Conservation (phyloP, 371 early-diverging fungal species). For the Mucor circinelloides region DNA sequence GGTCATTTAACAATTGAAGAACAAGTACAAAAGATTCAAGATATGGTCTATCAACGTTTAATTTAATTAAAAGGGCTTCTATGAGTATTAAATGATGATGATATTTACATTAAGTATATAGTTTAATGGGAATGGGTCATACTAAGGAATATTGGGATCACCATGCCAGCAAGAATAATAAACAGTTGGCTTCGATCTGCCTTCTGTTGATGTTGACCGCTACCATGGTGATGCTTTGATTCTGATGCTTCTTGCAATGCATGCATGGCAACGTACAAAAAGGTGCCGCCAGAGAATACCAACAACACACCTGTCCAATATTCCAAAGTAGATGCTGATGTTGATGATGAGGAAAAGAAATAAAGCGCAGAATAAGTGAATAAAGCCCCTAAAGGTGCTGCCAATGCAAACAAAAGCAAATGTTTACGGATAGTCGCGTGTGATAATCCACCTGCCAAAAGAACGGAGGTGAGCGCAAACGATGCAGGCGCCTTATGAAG, state of each 20-base stretch:
- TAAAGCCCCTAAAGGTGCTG: conserved; percentile 86
- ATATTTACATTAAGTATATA: not conserved
- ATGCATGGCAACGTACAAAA: conserved; percentile 90
- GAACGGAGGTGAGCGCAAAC: conserved; percentile 85
- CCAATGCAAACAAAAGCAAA: conserved; percentile 78
- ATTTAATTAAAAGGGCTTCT: not conserved
- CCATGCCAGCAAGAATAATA: conserved; percentile 22
- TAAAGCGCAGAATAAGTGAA: conserved; percentile 66
- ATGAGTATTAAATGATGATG: not conserved
- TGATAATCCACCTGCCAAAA: conserved; percentile 74
- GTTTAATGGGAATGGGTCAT: conserved; percentile 29
- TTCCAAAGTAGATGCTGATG: conserved; percentile 43
- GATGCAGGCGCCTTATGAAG: conserved; percentile 96
- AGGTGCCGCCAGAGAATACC: conserved; percentile 87
- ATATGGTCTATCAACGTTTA: conserved; percentile 37
- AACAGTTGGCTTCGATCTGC: conserved; percentile 3
- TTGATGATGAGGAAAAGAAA: conserved; percentile 28
- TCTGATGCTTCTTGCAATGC: conserved; percentile 36
- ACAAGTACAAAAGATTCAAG: conserved; percentile 73
- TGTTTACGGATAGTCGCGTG: conserved; percentile 71
- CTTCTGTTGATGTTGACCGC: not conserved
- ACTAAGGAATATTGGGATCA: conserved; percentile 20
- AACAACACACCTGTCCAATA: conserved; percentile 86
- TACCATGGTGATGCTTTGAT: not conserved
- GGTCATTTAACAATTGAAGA: conserved; percentile 73